These are phyloP conservation scores for Nannochloris sp. DNA, from an alignment of 139 green algal species.

Conservation along the genomic window DNA sequence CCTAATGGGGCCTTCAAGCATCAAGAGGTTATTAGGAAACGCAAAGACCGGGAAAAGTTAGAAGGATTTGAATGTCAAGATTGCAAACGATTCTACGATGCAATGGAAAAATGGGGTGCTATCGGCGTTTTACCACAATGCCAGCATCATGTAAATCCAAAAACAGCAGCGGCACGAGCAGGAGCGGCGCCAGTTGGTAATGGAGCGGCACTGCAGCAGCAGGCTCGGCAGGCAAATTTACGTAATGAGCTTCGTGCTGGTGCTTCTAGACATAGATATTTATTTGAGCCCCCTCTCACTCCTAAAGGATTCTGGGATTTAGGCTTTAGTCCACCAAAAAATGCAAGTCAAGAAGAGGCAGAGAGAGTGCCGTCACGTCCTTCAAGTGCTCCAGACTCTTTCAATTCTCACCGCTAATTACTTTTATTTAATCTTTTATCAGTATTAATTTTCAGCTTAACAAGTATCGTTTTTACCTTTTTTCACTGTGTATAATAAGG, in stretches of 20 bases:
- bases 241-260: constrained; percentile 3
- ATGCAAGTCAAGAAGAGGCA: no score
- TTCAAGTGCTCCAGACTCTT: no score
- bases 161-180: background rate
- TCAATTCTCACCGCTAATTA: no score
- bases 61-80: constrained; percentile 34
- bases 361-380: no score
- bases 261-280: constrained; percentile 35
- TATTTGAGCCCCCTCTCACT: constrained; percentile 29
- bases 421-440: no score
- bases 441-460: no score
- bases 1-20: constrained; percentile 30
- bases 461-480: no score
- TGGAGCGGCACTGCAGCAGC: background rate
- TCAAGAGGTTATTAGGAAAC: constrained; percentile 35
- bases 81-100: constrained; percentile 38
- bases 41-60: constrained; percentile 31
- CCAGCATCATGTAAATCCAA: no score
- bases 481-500: no score
- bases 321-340: constrained; percentile 9
- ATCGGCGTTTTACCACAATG: background rate
- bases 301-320: constrained; percentile 45
- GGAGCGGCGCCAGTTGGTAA: background rate
- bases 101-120: constrained; percentile 29
- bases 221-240: background rate